Evolutionary conservation across 441 rosid genomes (phyloP).

Genomic region (Eutrema salsugineum): DNA sequence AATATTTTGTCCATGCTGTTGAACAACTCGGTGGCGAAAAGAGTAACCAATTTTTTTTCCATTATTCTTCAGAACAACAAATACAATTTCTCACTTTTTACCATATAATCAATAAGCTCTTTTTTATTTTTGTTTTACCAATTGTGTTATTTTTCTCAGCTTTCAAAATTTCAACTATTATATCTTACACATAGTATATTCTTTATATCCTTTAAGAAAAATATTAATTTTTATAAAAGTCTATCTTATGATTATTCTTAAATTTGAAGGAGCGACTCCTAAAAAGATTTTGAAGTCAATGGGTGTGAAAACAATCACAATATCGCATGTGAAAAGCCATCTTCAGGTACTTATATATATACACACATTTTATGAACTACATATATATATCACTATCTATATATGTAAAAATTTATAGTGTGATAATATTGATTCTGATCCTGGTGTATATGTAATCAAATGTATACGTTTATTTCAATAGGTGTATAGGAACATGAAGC

Average conservation of each 20-base stretch:
- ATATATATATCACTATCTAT: not conserved
- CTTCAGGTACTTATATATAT: constrained; percentile 39
- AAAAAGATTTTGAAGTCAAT: constrained; percentile 45
- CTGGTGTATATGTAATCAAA: not conserved
- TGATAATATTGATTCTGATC: not conserved
- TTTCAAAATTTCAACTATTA: not conserved
- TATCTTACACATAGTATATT: not conserved
- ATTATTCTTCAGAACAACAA: not conserved
- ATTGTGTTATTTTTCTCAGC: not conserved
- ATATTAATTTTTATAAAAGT: not conserved
- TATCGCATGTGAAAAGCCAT: constrained; percentile 65
- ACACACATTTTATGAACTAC: not conserved
- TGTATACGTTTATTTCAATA: not conserved
- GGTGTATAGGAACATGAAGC: constrained; percentile 46
- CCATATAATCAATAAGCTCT: not conserved
- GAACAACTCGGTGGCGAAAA: constrained; percentile 50
- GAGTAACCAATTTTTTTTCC: constrained; percentile 22
- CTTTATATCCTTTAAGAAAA: not conserved
- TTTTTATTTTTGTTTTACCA: not conserved
- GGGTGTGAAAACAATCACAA: constrained; percentile 40
- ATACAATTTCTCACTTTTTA: fast-evolving
- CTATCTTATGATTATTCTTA: not conserved
- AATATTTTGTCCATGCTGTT: constrained; percentile 42
- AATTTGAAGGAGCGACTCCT: constrained; percentile 45
- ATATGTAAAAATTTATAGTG: not conserved